Evolutionary conservation across 345 rosid species (phyloP), one percentile per base, ranked within the genome.

Genomic region (Camelina laxa): DNA sequence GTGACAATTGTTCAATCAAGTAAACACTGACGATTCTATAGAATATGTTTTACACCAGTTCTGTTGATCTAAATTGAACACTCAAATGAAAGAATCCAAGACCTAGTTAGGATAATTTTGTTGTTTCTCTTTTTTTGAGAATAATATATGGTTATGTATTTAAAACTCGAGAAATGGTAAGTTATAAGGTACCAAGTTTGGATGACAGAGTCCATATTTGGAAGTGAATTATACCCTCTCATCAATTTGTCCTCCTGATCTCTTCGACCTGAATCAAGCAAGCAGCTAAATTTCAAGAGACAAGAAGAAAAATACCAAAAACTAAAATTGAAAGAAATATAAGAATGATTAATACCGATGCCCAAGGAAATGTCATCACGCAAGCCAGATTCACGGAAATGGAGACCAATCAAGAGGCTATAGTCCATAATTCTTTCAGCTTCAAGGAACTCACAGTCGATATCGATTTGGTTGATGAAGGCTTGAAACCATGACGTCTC

Each of bases 401-500:
- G 93, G 47, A 88, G 81, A 76, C 93, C 93, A 57, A 88, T 74
- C 66, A 88, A 75, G 50, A 88, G 91, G 81, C 93, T 87, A 19
- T 86, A 88, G 68, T 88, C 92, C 90, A 88, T 88, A 57, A 88
- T 88, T 65, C 78, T 82, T 74, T 88, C 93, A 49, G 83, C 81
- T 79, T 88, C 91, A 45, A 88, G 82, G 67, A 88, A 87, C 78
- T 87, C 93, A 35, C 93, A 86, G 33, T 88, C 93, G 27, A 85
- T 70, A 62, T 85, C 79, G 48, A 88, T 85, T 84, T 88, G 93
- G 75, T 88, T 80, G 61, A 84, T 77, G 57, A 89, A 81, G 48
- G 88, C 89, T 69, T 84, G 87, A 76, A 78, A 87, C 87, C 91
- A 85, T 17, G 83, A 79, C 39, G 69, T 70, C 70, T 87, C 85